phyloP scores from a whole-genome alignment of 2,329 filamentous ascomycete species.

The Purpureocillium takamizusanense region DNA sequence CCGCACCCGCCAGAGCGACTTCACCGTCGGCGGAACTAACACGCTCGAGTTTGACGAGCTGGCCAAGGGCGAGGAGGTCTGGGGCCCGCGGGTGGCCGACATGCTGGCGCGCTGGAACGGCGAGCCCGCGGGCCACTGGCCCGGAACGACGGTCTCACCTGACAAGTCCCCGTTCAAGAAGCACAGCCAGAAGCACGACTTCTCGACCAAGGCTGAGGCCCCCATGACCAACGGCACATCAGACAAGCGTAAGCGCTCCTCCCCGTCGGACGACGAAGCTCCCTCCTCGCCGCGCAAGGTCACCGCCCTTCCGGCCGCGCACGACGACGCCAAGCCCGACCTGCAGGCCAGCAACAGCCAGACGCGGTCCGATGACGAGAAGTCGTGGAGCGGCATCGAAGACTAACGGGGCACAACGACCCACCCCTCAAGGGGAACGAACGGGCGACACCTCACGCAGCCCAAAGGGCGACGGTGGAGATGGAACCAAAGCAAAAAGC shows the following conservation, averaged over 20 bases:
- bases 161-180: conserved; percentile 10
- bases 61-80: conserved; percentile 65
- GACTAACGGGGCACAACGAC: conserved; percentile 15
- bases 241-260: conserved; percentile 22
- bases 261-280: conserved; percentile 13
- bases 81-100: conserved; percentile 62
- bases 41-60: conserved; percentile 74
- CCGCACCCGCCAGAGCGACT: conserved; percentile 74
- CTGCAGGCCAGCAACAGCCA: conserved; percentile 4
- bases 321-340: conserved; percentile 3
- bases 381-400: conserved; percentile 33
- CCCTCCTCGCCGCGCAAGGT: conserved; percentile 19
- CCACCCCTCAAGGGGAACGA: too few species aligned
- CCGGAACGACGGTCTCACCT: conserved; percentile 1
- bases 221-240: conserved; percentile 3
- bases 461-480: too few species aligned
- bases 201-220: conserved; percentile 5
- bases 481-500: too few species aligned
- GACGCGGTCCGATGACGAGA: conserved; percentile 26
- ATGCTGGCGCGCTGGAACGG: conserved; percentile 37
- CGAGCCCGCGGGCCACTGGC: conserved; percentile 17
- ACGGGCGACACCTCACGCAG: too few species aligned
- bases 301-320: conserved; percentile 8
- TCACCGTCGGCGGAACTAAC: conserved; percentile 59
- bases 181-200: conserved; percentile 3